Evolutionary conservation across 176 grass and related monocot genomes (phyloP).

Genomic region (Puccinellia tenuiflora): DNA sequence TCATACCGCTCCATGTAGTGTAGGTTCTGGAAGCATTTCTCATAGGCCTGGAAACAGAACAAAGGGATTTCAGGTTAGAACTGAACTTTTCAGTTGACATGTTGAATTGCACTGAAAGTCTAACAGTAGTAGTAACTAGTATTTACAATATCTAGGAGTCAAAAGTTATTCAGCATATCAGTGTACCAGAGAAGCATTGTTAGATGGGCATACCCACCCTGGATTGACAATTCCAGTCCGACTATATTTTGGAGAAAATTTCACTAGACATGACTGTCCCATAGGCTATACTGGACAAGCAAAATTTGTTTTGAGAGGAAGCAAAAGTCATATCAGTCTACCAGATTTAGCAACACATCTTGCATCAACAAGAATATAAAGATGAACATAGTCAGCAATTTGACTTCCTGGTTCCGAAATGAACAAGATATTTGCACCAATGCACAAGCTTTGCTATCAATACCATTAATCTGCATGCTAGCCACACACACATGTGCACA

Average conservation of each 20-base stretch:
- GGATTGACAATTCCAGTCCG: too few relatives aligned
- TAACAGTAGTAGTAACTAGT: neutral
- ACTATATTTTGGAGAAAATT: too few relatives aligned
- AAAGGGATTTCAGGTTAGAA: neutral
- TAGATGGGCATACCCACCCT: too few relatives aligned
- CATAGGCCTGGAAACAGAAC: conserved; percentile 68
- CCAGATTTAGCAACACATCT: neutral
- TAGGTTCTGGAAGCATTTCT: conserved; percentile 98
- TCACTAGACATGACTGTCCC: too few relatives aligned
- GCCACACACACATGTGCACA: too few relatives aligned
- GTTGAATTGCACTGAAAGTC: neutral
- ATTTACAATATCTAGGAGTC: too few relatives aligned
- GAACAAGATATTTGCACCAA: neutral
- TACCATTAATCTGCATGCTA: too few relatives aligned
- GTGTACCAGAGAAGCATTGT: too few relatives aligned
- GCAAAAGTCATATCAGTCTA: neutral
- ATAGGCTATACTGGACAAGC: neutral
- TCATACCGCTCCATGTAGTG: conserved; percentile 93
- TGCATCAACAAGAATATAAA: neutral
- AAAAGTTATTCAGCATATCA: too few relatives aligned
- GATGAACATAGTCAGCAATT: neutral
- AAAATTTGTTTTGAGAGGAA: neutral
- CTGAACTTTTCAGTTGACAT: neutral
- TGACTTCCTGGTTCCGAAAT: neutral
- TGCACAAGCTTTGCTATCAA: too few relatives aligned